These are phyloP conservation scores for Aspergillus steynii DNA, from an alignment of 495 filamentous ascomycete genomes.

Conservation along the genomic window DNA sequence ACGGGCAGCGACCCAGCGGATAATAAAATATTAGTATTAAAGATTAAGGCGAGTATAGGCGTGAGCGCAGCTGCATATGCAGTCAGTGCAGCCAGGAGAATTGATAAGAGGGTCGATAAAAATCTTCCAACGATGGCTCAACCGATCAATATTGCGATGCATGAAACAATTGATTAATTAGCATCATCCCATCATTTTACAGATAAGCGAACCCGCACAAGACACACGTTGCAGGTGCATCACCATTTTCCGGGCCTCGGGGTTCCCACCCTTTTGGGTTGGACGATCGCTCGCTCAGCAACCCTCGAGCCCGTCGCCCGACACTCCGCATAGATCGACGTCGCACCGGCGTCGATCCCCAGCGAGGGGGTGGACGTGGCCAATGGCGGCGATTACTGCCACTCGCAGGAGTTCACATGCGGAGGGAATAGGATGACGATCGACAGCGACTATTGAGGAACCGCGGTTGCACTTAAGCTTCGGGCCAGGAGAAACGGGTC, in stretches of 20 bases:
- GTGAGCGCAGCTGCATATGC: background rate
- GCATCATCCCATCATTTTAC: background rate
- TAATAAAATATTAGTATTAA: background rate
- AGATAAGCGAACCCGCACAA: background rate
- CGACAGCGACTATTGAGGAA: slow-evolving; percentile 16
- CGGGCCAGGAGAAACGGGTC: slow-evolving; percentile 1
- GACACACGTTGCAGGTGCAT: background rate
- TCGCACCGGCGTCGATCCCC: slow-evolving; percentile 11
- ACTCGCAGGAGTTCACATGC: slow-evolving; percentile 20
- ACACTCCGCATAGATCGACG: slow-evolving; percentile 14
- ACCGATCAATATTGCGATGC: background rate
- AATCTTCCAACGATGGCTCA: background rate
- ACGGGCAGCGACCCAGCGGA: background rate
- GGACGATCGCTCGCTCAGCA: background rate
- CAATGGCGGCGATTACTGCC: slow-evolving; percentile 5
- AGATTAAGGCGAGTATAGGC: background rate
- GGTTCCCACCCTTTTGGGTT: background rate
- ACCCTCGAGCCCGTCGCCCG: background rate
- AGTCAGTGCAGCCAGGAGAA: background rate
- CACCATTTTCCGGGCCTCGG: background rate
- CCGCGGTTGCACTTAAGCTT: slow-evolving; percentile 22
- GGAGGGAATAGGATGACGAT: slow-evolving; percentile 14
- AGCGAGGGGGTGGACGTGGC: slow-evolving; percentile 2
- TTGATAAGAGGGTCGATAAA: background rate
- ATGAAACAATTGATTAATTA: background rate